Evolutionary conservation across 75 land plant species (phyloP).

Genomic region (Isoetes taiwanensis): DNA sequence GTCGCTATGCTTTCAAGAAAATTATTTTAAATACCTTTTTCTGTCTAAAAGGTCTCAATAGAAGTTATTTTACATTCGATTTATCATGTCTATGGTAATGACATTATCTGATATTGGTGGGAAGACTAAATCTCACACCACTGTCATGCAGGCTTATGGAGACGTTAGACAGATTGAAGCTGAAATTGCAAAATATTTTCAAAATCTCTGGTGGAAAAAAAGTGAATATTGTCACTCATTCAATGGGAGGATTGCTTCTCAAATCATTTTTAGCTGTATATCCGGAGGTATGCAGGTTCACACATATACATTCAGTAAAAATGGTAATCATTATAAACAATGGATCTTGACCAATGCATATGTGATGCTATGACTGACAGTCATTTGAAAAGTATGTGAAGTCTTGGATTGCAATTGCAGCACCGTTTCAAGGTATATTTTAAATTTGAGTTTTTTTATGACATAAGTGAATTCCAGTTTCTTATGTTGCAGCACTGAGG

Average conservation of each 20-base stretch:
- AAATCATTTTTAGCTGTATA: slow-evolving; percentile 75
- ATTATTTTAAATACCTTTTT: too few species aligned
- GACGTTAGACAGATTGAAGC: slow-evolving; percentile 51
- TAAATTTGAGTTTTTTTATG: too few species aligned
- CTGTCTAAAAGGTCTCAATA: too few species aligned
- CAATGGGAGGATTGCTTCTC: slow-evolving; percentile 93
- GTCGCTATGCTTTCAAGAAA: too few species aligned
- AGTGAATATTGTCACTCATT: slow-evolving; percentile 74
- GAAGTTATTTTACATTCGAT: too few species aligned
- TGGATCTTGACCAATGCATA: not conserved
- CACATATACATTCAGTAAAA: too few species aligned
- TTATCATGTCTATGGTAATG: too few species aligned
- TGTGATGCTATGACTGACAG: slow-evolving; percentile 27
- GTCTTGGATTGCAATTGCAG: slow-evolving; percentile 95
- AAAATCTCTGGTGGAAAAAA: slow-evolving; percentile 81
- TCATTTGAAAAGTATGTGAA: slow-evolving; percentile 92
- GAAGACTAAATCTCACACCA: too few species aligned
- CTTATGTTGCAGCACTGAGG: too few species aligned
- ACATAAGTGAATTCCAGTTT: too few species aligned
- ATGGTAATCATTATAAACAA: too few species aligned
- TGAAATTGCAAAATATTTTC: slow-evolving; percentile 49
- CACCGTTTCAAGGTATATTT: slow-evolving; percentile 92
- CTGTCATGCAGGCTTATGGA: slow-evolving; percentile 47
- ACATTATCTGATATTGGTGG: too few species aligned
- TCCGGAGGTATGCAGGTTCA: slow-evolving; percentile 39